Conservation (phyloP, 345 rosid genomes). For the Raphanus raphanistrum region DNA sequence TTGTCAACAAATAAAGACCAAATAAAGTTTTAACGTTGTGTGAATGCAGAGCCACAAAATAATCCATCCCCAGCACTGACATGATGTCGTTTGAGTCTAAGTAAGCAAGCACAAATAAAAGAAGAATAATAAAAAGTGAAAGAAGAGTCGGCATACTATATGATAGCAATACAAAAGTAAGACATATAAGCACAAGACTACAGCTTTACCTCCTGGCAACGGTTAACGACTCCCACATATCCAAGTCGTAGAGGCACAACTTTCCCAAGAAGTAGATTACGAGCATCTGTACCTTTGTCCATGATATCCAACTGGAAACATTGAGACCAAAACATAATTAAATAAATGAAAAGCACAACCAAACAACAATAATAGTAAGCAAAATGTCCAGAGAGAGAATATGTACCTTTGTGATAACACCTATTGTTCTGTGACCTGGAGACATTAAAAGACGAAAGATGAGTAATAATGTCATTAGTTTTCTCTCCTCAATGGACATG, state of each 20-base stretch:
- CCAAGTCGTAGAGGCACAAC: conserved; percentile 66
- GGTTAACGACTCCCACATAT: conserved; percentile 71
- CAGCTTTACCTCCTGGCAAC: conserved; percentile 59
- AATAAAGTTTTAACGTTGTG: background rate
- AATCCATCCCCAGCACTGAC: background rate
- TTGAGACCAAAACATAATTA: conserved; percentile 11
- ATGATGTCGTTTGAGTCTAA: background rate
- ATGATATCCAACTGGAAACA: conserved; percentile 68
- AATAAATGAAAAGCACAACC: conserved; percentile 10
- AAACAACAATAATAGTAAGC: background rate
- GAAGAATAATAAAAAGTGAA: background rate
- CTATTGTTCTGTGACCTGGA: conserved; percentile 68
- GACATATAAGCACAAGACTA: conserved; percentile 13
- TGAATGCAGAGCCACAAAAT: conserved; percentile 16
- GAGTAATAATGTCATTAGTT: background rate
- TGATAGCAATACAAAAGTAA: conserved; percentile 2
- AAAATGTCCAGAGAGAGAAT: background rate
- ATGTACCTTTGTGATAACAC: conserved; percentile 69
- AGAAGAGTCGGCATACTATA: conserved; percentile 7
- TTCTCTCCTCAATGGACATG: background rate
- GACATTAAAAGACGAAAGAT: conserved; percentile 12
- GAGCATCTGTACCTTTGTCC: conserved; percentile 70
- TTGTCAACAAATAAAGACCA: background rate
- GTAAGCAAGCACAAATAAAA: background rate
- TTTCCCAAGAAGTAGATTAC: conserved; percentile 61